Evolutionary conservation across 2,329 filamentous ascomycete genomes (phyloP).

Genomic region (Talaromyces albobiverticillius): DNA sequence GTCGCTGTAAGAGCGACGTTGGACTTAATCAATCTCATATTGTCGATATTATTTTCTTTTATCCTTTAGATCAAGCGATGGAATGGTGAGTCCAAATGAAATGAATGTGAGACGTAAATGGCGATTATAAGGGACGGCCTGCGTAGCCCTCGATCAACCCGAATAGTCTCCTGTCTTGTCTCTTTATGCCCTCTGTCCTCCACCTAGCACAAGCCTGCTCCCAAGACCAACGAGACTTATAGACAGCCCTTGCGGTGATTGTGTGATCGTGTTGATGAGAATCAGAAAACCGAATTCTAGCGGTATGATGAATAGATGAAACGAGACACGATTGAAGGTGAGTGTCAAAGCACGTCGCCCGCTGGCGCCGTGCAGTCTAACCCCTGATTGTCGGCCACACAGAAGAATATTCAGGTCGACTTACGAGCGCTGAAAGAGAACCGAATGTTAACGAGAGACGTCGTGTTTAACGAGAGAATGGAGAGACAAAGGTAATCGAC

Average conservation of each 20-base stretch:
- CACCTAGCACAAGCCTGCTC: constrained; percentile 6
- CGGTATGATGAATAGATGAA: background rate
- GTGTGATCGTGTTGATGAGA: background rate
- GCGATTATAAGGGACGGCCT: constrained; percentile 32
- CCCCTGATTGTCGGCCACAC: constrained; percentile 6
- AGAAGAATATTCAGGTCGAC: no score
- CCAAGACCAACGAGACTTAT: background rate
- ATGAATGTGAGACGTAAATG: no score
- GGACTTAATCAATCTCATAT: constrained; percentile 4
- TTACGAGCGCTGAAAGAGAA: no score
- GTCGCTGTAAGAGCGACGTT: constrained; percentile 7
- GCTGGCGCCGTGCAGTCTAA: constrained; percentile 10
- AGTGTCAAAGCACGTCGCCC: constrained; percentile 10
- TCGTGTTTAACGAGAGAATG: constrained; percentile 8
- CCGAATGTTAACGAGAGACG: no score
- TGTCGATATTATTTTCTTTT: background rate
- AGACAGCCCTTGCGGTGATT: background rate
- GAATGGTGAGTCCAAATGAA: no score
- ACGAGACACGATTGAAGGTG: constrained; percentile 16
- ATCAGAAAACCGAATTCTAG: constrained; percentile 3
- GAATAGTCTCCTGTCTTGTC: background rate
- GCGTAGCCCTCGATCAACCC: constrained; percentile 33
- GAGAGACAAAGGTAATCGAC: constrained; percentile 1
- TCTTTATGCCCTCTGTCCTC: constrained; percentile 4
- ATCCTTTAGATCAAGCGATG: no score